phyloP scores from a whole-genome alignment of 768 basidiomycete genomes.

The Suillus luteus region DNA sequence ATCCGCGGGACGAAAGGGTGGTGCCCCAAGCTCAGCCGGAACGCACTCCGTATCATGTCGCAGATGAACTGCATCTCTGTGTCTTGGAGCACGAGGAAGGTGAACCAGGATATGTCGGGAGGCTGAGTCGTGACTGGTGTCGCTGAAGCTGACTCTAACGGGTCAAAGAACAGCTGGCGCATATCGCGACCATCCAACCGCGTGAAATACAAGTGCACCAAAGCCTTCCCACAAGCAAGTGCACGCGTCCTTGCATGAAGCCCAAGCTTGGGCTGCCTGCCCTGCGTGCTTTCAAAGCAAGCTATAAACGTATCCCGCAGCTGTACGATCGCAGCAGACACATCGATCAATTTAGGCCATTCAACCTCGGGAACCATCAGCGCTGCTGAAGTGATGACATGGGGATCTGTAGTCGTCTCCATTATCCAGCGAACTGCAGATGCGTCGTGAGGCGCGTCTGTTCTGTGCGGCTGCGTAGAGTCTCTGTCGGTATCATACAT shows the following conservation, averaged over 20 bases:
- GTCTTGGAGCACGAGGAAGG: neutral
- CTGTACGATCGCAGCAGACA: conserved; percentile 6
- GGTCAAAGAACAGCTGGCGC: conserved; percentile 6
- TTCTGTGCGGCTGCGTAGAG: neutral
- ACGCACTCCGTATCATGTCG: conserved; percentile 5
- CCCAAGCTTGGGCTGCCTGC: conserved; percentile 1
- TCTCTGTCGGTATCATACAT: neutral
- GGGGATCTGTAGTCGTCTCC: conserved; percentile 8
- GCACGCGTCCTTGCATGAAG: conserved; percentile 1
- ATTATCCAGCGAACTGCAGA: conserved; percentile 10
- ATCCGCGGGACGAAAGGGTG: conserved; percentile 1
- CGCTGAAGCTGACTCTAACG: neutral
- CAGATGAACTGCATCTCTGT: conserved; percentile 7
- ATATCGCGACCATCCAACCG: neutral
- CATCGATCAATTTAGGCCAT: conserved; percentile 3
- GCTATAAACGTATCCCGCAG: conserved; percentile 9
- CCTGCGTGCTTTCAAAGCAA: conserved; percentile 7
- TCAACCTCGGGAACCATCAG: conserved; percentile 9
- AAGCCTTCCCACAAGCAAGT: conserved; percentile 8
- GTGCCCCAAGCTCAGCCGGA: neutral
- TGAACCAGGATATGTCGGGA: conserved; percentile 8
- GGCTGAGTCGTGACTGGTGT: neutral
- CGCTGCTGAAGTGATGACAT: conserved; percentile 7
- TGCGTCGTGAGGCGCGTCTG: neutral
- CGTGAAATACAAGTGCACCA: conserved; percentile 4